phyloP scores from a whole-genome alignment of 805 yeast species.

The Saccharomycopsis javanensis region DNA sequence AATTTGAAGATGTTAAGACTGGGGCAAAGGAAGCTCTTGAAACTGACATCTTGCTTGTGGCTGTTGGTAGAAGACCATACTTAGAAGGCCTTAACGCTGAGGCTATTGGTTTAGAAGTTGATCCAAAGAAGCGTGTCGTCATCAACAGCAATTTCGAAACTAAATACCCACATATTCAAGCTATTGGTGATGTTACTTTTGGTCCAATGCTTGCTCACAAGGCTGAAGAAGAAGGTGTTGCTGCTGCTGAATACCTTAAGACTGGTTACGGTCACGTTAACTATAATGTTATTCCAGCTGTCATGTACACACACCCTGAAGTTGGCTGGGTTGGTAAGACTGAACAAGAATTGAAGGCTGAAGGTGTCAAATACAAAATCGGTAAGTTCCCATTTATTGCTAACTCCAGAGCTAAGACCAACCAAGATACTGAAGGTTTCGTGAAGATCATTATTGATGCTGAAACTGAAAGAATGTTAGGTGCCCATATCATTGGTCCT shows the following conservation, averaged over 20 bases:
- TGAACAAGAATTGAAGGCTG: slow-evolving; percentile 89
- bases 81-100: slow-evolving; percentile 84
- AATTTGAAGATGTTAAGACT: slow-evolving; percentile 79
- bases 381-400: slow-evolving; percentile 99
- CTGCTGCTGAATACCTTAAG: slow-evolving; percentile 93
- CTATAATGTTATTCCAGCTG: slow-evolving; percentile 95
- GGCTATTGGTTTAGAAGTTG: slow-evolving; percentile 80
- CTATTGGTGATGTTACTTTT: slow-evolving; percentile 96
- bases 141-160: slow-evolving; percentile 92
- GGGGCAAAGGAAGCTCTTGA: slow-evolving; percentile 74
- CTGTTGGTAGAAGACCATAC: slow-evolving; percentile 98
- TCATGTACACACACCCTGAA: slow-evolving; percentile 99
- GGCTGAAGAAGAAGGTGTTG: slow-evolving; percentile 99
- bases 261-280: slow-evolving; percentile 95
- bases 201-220: slow-evolving; percentile 99
- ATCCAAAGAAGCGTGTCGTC: slow-evolving; percentile 85
- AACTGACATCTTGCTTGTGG: slow-evolving; percentile 90
- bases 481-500: slow-evolving; percentile 95
- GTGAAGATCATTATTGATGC: slow-evolving; percentile 94
- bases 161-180: slow-evolving; percentile 86
- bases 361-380: slow-evolving; percentile 81
- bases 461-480: slow-evolving; percentile 92
- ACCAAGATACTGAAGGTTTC: slow-evolving; percentile 92
- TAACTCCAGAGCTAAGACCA: slow-evolving; percentile 98
- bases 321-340: slow-evolving; percentile 99